A percentile compares a stretch with the other conserved stretches of the same genome.
Evolutionary conservation across 106 monocot species (phyloP).

Genomic region (Iris macrosiphon): DNA sequence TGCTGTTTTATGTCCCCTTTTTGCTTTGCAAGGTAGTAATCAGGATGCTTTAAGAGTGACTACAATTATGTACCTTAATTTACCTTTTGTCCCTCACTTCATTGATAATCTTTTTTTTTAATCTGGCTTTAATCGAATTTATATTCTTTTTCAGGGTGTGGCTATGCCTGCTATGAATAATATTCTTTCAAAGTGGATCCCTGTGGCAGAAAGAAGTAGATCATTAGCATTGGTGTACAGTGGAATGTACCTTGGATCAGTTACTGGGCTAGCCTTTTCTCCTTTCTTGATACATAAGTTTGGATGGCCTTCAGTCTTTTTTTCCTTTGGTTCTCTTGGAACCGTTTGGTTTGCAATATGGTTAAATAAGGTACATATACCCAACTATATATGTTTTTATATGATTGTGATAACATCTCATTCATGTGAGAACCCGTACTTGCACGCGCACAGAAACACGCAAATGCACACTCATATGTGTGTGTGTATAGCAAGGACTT

Average conservation of each 20-base stretch:
- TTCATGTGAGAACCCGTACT: too few species aligned
- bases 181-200: conserved; percentile 89
- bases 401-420: too few species aligned
- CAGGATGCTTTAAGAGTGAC: too few species aligned
- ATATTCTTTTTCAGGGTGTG: conserved; percentile 52
- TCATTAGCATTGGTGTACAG: conserved; percentile 84
- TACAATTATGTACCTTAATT: not conserved
- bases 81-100: not conserved
- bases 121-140: not conserved
- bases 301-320: conserved; percentile 93
- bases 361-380: conserved; percentile 50
- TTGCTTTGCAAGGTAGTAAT: too few species aligned
- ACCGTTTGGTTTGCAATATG: conserved; percentile 68
- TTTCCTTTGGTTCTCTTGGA: conserved; percentile 86
- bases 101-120: not conserved
- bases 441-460: too few species aligned
- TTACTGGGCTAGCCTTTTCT: conserved; percentile 82
- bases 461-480: too few species aligned
- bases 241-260: conserved; percentile 94
- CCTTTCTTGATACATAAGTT: conserved; percentile 70
- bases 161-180: conserved; percentile 98
- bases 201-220: conserved; percentile 83
- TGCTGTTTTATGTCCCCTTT: not conserved
- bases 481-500: too few species aligned
- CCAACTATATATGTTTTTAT: not conserved